Evolutionary conservation across 2,329 filamentous ascomycete genomes (phyloP), one percentile per base, ranked within the genome.

Genomic region (Xylariaceae sp.): DNA sequence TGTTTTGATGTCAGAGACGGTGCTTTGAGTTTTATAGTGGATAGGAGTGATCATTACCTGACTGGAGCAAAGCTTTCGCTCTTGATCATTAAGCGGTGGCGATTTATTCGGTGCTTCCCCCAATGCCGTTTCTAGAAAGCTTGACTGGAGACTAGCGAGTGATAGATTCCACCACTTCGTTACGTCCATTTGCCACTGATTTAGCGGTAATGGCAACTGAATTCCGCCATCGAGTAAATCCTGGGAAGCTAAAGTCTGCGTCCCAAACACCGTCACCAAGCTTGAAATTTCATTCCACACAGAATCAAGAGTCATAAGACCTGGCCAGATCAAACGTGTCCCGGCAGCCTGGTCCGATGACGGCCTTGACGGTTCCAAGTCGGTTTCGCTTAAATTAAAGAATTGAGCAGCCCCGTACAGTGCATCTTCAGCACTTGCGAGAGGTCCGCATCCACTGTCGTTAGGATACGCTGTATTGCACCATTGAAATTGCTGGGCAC

Each of bases 161-260:
- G 39, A 19, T 3, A 17, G 44, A 2, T 40, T 40, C 25, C 34
- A 52, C 44, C 49, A 52, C 14, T 45, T 22, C 1, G 11, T 43
- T 16, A 52, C 49, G 25, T 52, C 46, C 4, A 38, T 7, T 8
- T 52, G 47, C 49, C 49, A 52, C 20, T 52, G 49, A 19, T 52
- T 49, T 4, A 32, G 22, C 2, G 49, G 41, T 11, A 52, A 64
- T 61, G 39, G 64, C 49, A 2, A 23, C 35, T 40, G 39, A 16
- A 33, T 32, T 12, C 27, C 40, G 42, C 22, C 16, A 16, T 36
- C 35, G n/a, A 21, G 22, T 33, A 17, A 21, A 20, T 11, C 14
- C 19, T 20, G 34, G 11, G 34, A 36, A 16, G 34, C 34, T 17
- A 36, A 17, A 36, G 34, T 17, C 19, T 36, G 14, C n/a, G 34